Conservation (phyloP, 441 rosid species). For the Gossypium schwendimanii region DNA sequence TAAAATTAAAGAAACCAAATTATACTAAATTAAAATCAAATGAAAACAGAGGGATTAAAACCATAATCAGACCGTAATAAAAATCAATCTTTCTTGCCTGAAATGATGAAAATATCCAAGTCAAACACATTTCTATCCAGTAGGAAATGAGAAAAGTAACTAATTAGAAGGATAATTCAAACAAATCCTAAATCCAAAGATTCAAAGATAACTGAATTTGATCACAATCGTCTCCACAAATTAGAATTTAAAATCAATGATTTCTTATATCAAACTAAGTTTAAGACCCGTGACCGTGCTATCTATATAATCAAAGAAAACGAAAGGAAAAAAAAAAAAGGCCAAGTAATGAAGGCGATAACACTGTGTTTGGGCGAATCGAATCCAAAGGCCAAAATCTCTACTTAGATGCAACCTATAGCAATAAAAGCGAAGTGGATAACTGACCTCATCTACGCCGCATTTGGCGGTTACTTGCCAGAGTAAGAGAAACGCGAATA, state of each 20-base stretch:
- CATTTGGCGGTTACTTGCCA: not conserved
- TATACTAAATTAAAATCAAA: no score
- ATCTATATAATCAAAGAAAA: not conserved
- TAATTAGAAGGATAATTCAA: not conserved
- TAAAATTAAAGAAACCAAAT: no score
- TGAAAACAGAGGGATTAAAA: no score
- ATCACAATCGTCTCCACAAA: not conserved
- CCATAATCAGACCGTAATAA: no score
- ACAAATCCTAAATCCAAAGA: not conserved
- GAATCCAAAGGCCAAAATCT: not conserved
- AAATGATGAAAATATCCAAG: not conserved
- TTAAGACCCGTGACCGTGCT: not conserved
- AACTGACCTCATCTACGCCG: not conserved
- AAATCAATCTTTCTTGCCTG: no score
- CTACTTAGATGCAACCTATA: not conserved
- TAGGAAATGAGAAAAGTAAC: not conserved
- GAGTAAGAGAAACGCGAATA: constrained; percentile 1
- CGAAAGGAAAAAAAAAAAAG: not conserved
- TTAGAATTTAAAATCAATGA: not conserved
- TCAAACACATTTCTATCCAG: not conserved
- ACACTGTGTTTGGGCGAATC: not conserved
- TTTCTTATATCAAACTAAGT: not conserved
- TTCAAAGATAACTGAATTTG: not conserved
- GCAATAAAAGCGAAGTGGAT: not conserved
- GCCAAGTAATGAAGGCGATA: not conserved